Conservation (phyloP, 306 rosid genomes). For the Castanospermum australe region DNA sequence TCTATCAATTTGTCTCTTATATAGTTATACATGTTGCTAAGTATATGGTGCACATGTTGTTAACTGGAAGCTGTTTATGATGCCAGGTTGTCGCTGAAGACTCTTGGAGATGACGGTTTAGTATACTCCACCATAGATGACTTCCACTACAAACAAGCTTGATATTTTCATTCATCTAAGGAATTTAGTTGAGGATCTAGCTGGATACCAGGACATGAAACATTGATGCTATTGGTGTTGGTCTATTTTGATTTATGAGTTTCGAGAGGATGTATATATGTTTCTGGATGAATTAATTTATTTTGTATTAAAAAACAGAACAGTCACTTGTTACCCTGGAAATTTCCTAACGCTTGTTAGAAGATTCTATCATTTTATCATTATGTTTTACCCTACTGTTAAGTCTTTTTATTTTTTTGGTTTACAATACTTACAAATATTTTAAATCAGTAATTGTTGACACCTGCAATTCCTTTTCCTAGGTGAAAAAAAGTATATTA, state of each 20-base stretch:
- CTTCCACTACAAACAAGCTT: constrained; percentile 78
- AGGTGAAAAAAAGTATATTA: too few relatives aligned
- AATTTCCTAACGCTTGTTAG: not conserved
- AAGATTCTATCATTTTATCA: not conserved
- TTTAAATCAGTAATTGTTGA: too few relatives aligned
- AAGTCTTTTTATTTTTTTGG: too few relatives aligned
- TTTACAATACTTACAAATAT: too few relatives aligned
- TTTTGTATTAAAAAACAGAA: not conserved
- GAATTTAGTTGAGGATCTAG: not conserved
- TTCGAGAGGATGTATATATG: constrained; percentile 36
- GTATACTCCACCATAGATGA: constrained; percentile 92
- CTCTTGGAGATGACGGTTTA: constrained; percentile 80
- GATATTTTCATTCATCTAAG: constrained; percentile 21
- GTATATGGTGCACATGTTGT: not conserved
- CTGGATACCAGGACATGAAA: constrained; percentile 5
- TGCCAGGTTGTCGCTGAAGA: constrained; percentile 67
- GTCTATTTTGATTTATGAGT: not conserved
- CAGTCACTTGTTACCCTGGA: not conserved
- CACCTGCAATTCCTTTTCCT: too few relatives aligned
- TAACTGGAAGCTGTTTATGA: constrained; percentile 20
- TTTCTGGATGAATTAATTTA: constrained; percentile 20
- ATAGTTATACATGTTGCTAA: not conserved
- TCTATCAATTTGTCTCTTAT: not conserved
- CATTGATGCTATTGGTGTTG: not conserved
- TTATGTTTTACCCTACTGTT: too few relatives aligned